Evolutionary conservation across 768 basidiomycete genomes (phyloP).

Genomic region (Suillus subaureus): DNA sequence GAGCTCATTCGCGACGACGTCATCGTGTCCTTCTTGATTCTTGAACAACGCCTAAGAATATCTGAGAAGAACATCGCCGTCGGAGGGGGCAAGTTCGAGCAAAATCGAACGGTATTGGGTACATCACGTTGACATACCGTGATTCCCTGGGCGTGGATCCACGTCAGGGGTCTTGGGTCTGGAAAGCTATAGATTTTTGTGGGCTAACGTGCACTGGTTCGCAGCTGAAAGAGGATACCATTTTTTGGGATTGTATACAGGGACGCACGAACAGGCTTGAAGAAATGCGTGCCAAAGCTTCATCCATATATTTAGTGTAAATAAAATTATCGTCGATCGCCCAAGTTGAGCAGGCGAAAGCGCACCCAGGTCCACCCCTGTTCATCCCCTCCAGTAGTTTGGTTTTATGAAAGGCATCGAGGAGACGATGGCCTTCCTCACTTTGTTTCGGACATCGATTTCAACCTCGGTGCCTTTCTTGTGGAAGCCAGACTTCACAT

Average conservation of each 20-base stretch:
- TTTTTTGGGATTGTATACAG: background rate
- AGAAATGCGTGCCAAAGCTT: background rate
- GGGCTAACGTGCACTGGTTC: background rate
- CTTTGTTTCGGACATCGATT: conserved; percentile 84
- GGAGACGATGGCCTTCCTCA: conserved; percentile 70
- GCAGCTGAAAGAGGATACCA: background rate
- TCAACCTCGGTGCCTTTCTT: conserved; percentile 88
- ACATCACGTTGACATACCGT: background rate
- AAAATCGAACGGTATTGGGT: conserved; percentile 14
- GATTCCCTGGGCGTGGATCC: background rate
- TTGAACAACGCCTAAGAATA: conserved; percentile 17
- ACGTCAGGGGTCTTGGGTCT: background rate
- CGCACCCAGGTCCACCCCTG: background rate
- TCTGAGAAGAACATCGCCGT: conserved; percentile 13
- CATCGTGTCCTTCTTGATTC: conserved; percentile 17
- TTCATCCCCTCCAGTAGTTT: conserved; percentile 74
- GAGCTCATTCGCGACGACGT: conserved; percentile 19
- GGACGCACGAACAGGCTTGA: background rate
- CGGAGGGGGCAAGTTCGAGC: conserved; percentile 18
- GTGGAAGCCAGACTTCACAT: conserved; percentile 78
- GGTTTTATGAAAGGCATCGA: conserved; percentile 89
- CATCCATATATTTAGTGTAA: conserved; percentile 1
- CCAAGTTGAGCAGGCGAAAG: conserved; percentile 5
- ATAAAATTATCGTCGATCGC: conserved; percentile 1
- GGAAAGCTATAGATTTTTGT: background rate